A percentile compares a stretch with the other conserved stretches of the same genome.
Evolutionary conservation across 73 alveolate species (phyloP).

Genomic region (Tetrahymena borealis): DNA sequence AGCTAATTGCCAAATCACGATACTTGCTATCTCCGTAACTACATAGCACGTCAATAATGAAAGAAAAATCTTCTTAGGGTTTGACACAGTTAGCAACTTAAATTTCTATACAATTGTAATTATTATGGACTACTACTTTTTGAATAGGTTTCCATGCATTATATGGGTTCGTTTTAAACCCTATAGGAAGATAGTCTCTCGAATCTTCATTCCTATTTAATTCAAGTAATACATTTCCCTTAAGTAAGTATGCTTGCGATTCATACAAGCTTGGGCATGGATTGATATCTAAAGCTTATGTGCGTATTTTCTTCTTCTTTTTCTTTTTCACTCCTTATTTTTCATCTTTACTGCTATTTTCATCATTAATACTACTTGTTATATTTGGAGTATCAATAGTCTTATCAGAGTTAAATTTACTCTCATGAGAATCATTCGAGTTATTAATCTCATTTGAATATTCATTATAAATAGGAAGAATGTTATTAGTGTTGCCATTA

Average conservation of each 20-base stretch:
- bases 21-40: neutral
- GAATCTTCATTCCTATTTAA: neutral
- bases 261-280: neutral
- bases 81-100: neutral
- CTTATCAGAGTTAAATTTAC: neutral
- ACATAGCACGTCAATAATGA: neutral
- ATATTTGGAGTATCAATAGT: neutral
- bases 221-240: neutral
- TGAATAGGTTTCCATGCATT: neutral
- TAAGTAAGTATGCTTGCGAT: neutral
- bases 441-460: neutral
- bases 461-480: neutral
- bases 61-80: neutral
- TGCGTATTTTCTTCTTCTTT: neutral
- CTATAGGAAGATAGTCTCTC: neutral
- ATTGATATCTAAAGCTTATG: neutral
- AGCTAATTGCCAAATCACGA: neutral
- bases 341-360: neutral
- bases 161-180: neutral
- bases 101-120: neutral
- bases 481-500: neutral
- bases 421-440: neutral
- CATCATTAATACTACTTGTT: neutral
- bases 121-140: neutral
- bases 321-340: neutral